These are phyloP conservation scores for Wickerhamomyces chambardii DNA, from an alignment of 805 yeast genomes.

Conservation along the genomic window DNA sequence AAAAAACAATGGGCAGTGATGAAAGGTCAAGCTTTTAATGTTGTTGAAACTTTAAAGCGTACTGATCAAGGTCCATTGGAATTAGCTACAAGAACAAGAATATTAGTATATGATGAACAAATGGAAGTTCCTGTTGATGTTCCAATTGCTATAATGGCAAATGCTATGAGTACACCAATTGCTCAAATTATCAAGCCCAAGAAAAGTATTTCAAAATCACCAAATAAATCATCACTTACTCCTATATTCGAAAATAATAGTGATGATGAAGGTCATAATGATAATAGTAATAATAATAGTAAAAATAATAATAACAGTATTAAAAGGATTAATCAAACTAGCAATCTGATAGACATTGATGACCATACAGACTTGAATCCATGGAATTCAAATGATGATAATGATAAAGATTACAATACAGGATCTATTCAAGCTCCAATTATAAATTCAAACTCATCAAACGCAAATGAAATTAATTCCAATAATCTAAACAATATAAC, in stretches of 20 bases:
- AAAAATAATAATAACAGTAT: too few relatives aligned
- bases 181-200: background rate
- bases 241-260: background rate
- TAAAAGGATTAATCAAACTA: too few relatives aligned
- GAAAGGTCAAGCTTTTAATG: slow-evolving; percentile 74
- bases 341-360: too few relatives aligned
- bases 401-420: too few relatives aligned
- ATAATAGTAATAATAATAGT: too few relatives aligned
- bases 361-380: too few relatives aligned
- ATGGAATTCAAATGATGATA: too few relatives aligned
- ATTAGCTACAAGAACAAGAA: slow-evolving; percentile 46
- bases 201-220: background rate
- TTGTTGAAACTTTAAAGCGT: slow-evolving; percentile 53
- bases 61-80: slow-evolving; percentile 60
- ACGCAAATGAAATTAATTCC: too few relatives aligned
- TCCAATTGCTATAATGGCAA: slow-evolving; percentile 26
- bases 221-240: background rate
- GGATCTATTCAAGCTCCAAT: too few relatives aligned
- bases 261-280: too few relatives aligned
- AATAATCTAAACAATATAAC: too few relatives aligned
- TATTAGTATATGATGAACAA: slow-evolving; percentile 50
- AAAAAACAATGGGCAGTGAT: slow-evolving; percentile 57
- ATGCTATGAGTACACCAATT: slow-evolving; percentile 35
- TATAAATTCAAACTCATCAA: too few relatives aligned
- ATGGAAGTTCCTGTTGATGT: slow-evolving; percentile 45